Evolutionary conservation across 768 basidiomycete genomes (phyloP), one percentile per base, ranked within the genome.

Genomic region (Suillus spraguei): DNA sequence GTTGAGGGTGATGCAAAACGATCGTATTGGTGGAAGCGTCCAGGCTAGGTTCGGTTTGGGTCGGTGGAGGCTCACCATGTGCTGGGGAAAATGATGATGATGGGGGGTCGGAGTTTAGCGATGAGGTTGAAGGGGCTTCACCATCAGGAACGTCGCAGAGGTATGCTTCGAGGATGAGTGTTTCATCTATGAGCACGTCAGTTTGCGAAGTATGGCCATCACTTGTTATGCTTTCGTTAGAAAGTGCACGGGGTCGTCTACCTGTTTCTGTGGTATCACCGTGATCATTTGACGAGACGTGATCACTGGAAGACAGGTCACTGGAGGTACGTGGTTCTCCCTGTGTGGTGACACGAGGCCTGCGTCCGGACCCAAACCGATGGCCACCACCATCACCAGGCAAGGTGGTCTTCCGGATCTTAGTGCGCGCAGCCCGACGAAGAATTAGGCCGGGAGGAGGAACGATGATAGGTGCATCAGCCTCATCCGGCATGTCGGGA

Each of bases 401-500:
- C 7, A 90, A 74, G 6, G 86, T 85, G 16, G 88, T 81, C 78
- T 99, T 99, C 41, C 97, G 90, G 68, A 99, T 97, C 80, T 95
- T 95, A 1, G 97, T 99, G 16, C 97, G 87, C 5, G 95, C 95
- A 11, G 95, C 87, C 42, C 97, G 90, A 24, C 95, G 91, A 14
- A 99, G 83, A 68, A 95, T 94, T 74, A 89, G 91, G 8, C 92
- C 92, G 1, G 94, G 94, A 32, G 88, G 90, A 52, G 94, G 91
- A 22, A 78, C 67, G 65, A 97, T 92, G 70, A 97, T 92, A 28
- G 96, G 96, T n/a, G 85, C 84, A 75, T 97, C 94, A 5, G 87
- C 88, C 68, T 94, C 94, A 65, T 95, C 94, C 10, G 81, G 85
- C 72, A 87, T 80, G 64, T 87, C 87, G 8, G 85, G 79, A 66